Base-by-base conservation (phyloP, 345 rosid species). In the Mangifera indica region DNA sequence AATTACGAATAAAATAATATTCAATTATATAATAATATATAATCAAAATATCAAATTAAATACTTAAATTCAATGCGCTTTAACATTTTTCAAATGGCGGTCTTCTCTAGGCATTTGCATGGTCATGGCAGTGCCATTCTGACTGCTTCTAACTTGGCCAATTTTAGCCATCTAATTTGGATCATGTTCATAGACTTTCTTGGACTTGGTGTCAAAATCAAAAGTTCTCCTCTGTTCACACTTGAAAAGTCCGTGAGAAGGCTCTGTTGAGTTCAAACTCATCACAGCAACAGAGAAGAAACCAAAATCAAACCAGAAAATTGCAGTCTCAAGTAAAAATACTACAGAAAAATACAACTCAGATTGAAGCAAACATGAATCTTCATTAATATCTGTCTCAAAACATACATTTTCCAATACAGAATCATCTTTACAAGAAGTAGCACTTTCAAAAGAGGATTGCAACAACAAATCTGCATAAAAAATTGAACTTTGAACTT, bases 401-500 rank as follows among this genome's bases (percentile, higher is more conserved):
- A 71, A 71, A 81, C 61, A 52, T 51, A 77, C 66, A 70, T 32
- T 72, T 57, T 68, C 66, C 73, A 46, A 58, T 74, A 82, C 91
- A 84, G 78, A 72, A 29, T 29, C 1, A 74, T 57, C 67, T 75
- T 72, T 70, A 65, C 62, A 7, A 60, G 66, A 69, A 73, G 51
- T 69, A 29, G 24, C 29, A 54, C 60, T 45, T 66, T 81, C 76
- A 22, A 66, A 18, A 60, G 71, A 76, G 69, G 71, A 78, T 80
- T 80, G 82, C 10, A 69, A 67, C 40, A 78, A 65, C 12, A 81
- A 73, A 80, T 79, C 86, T 42, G 81, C 80, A 75, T 70, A 76
- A 37, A 26, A 72, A 29, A 73, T 71, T 76, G 80, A 75, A 58
- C 65, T 81, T 79, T 69, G 85, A 81, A 65, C 22, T 67, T 84